Conservation (phyloP, 148 eudicot species). For the Heliosperma pusillum region DNA sequence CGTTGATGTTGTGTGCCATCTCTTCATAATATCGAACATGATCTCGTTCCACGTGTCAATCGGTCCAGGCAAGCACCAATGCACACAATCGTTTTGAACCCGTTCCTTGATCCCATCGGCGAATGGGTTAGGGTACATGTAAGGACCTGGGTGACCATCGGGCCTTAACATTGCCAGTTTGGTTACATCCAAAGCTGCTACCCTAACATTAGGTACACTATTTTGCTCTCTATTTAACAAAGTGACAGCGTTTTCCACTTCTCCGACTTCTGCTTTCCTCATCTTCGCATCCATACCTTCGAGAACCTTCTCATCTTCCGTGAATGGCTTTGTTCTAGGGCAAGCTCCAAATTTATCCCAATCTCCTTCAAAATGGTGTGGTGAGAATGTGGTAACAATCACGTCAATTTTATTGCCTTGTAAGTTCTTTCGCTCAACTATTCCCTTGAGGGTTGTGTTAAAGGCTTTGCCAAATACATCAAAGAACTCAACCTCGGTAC, state of each 20-base stretch:
- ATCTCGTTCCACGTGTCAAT: conserved; percentile 94
- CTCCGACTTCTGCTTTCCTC: conserved; percentile 53
- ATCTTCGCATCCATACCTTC: conserved; percentile 71
- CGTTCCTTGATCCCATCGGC: conserved; percentile 61
- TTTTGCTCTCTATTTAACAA: conserved; percentile 13
- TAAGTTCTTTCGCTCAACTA: conserved; percentile 38
- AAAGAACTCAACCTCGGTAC: conserved; percentile 62
- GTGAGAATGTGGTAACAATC: conserved; percentile 74
- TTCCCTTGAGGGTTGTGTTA: conserved; percentile 53
- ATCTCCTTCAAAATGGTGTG: conserved; percentile 88
- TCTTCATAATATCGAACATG: conserved; percentile 58
- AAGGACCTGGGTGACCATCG: conserved; percentile 94
- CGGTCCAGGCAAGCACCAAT: conserved; percentile 92
- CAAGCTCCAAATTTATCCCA: conserved; percentile 90
- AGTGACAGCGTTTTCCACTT: conserved; percentile 38
- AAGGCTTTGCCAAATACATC: conserved; percentile 66
- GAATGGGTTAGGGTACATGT: conserved; percentile 71
- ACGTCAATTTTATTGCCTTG: conserved; percentile 34
- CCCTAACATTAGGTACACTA: conserved; percentile 30
- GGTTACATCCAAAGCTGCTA: conserved; percentile 70
- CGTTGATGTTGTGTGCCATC: conserved; percentile 33
- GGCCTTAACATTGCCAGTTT: conserved; percentile 70
- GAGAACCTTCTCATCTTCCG: conserved; percentile 44
- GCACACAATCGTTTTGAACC: conserved; percentile 85
- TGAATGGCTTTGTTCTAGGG: conserved; percentile 62